Base-by-base conservation (phyloP, 2,329 filamentous ascomycete species). In the Plenodomus tracheiphilus region DNA sequence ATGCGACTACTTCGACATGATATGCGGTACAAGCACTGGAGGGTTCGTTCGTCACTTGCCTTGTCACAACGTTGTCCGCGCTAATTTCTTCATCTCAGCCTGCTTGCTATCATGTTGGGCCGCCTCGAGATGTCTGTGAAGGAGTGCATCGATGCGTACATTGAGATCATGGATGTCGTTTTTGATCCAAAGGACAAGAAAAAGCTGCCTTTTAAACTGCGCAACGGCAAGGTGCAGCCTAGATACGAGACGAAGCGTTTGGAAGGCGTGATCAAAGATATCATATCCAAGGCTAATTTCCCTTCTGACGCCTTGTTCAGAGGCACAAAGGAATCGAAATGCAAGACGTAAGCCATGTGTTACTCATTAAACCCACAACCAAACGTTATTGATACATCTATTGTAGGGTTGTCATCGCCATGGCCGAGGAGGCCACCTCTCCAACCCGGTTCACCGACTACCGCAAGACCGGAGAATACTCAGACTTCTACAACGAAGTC, bases 1-100 rank as follows among this genome's bases (percentile, higher is more conserved):
- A 22, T 58, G 51, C 28, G 46, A 53, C 19, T 43, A 50, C 19
- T 58, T 58, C 36, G 59, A 63, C 38, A 45, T 62, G 37, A 63
- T 63, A n/a, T 53, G 56, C 15, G 60, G 60, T 13, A 61, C 59
- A 1, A 56, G 51, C 17, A 62, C 54, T 10, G 59, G 59, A 30
- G 59, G 56, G 52, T 46, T 36, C 16, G 43, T 46, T 39, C 3
- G 6, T 4, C 8, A 8, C 16, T 36, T 10, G 13, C 6, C 6
- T 32, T 8, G 10, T 25, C 22, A 25, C 15, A 32, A 32, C 22
- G 22, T 25, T 32, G 9, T 32, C 28, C 11, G 11, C 11, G 28
- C 28, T 32, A 11, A 32, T 11, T 15, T 19, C 4, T 42, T 22
- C 22, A 11, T 43, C 7, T 39, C 36, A 41, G 57, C 4, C 34